Base-by-base conservation (phyloP, 345 rosid genomes). In the Euclidium syriacum region DNA sequence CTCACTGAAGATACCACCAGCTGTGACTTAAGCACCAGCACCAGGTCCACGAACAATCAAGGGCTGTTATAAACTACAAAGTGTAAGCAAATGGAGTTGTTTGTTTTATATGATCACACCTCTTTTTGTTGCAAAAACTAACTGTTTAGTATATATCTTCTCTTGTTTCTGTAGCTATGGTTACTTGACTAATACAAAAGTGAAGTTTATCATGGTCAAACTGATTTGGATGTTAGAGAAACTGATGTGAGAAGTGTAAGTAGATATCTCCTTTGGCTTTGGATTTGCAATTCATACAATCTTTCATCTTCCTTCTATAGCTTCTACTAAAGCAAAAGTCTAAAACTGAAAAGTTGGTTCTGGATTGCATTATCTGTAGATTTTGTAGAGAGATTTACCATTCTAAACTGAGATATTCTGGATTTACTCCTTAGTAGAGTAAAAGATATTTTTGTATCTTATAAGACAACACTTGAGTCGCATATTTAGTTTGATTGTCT, bases 1-100 rank as follows among this genome's bases (percentile, higher is more conserved):
- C 72, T 90, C 99, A 10, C 95, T 81, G 81, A 94, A 94, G 52
- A 94, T 79, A 42, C 99, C 99, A 26, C 97, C 97, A 2, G 97
- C 99, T 9, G 99, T 94, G 49, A 90, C 99, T 74, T 94, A 85
- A 33, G 97, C 99, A 30, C 99, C 97, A 3, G 99, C 99, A 50
- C 99, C 97, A 1, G 97, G 99, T 4, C 99, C 99, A 3, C 97
- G 96, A 33, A 94, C 90, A 42, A 94, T 94, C 36, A 94, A 68
- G 32, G 99, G 97, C 59, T 90, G 97, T 22, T 84, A n/a, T n/a
- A n/a, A n/a, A n/a, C 64, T 87, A 90, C 72, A 85, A 90, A 90
- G 91, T 87, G 97, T 85, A 73, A 79, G n/a, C 61, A 34, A 36
- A 11, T 34, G 20, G 18, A 11, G 24, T 14, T 20, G 27, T 50